Evolutionary conservation across 164 flowering plant species (phyloP).

Genomic region (Annona squamosa): DNA sequence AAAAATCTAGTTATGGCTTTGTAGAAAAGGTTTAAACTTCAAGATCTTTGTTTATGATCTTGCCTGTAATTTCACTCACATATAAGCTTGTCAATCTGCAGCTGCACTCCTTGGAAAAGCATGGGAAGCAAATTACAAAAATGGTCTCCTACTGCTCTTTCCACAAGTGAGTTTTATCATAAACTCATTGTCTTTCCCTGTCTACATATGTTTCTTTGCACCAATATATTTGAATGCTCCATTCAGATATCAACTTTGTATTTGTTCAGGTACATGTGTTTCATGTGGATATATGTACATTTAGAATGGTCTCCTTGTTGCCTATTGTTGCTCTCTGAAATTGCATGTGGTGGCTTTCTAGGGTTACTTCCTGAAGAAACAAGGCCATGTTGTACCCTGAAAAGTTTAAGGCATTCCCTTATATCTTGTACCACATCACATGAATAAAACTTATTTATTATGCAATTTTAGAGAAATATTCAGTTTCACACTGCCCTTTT

Average conservation of each 20-base stretch:
- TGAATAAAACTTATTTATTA: no score
- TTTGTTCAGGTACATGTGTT: neutral
- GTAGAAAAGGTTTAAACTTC: neutral
- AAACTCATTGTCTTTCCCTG: neutral
- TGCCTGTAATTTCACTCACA: neutral
- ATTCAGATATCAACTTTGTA: no score
- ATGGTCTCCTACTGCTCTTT: constrained; percentile 90
- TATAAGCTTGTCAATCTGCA: constrained; percentile 25
- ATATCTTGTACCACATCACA: no score
- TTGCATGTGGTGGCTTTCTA: no score
- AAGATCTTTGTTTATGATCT: constrained; percentile 1
- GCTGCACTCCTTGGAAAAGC: constrained; percentile 82
- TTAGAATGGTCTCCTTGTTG: no score
- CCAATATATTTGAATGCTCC: neutral
- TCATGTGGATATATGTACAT: neutral
- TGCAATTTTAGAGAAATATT: no score
- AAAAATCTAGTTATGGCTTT: neutral
- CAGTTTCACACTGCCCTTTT: no score
- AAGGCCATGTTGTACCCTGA: no score
- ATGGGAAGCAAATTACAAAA: constrained; percentile 74
- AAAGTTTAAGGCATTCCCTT: no score
- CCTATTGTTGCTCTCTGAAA: no score
- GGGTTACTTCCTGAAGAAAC: no score
- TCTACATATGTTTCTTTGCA: neutral
- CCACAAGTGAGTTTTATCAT: constrained; percentile 50